Conservation (phyloP, 352 stramenopile genomes). For the Phytophthora cryptogea region DNA sequence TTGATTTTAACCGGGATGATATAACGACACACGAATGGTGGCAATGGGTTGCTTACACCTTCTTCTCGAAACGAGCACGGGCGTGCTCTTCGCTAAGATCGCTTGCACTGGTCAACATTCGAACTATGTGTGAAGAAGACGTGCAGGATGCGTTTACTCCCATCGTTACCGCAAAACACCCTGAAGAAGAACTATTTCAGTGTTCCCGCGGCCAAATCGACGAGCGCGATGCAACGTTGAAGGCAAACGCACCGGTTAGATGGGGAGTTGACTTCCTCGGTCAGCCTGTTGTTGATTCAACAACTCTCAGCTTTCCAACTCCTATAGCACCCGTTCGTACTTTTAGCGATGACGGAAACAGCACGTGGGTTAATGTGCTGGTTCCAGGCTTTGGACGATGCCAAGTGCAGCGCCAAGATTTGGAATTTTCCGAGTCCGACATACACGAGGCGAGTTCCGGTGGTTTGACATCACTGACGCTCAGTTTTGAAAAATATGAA, state of each 20-base stretch:
- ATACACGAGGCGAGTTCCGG: no score
- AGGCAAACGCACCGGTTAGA: neutral
- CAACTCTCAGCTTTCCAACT: neutral
- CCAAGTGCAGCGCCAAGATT: neutral
- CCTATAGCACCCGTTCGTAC: neutral
- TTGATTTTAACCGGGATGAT: neutral
- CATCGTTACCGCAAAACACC: neutral
- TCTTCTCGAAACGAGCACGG: conserved; percentile 12
- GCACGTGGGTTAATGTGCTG: neutral
- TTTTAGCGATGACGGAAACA: conserved; percentile 8
- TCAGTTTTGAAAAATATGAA: neutral
- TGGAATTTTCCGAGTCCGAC: neutral
- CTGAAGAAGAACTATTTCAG: conserved; percentile 3
- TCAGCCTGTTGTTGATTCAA: neutral
- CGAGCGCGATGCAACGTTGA: neutral
- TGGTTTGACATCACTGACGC: neutral
- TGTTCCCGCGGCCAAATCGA: neutral
- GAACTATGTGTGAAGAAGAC: conserved; percentile 1
- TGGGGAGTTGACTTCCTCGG: neutral
- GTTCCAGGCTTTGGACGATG: conserved; percentile 4
- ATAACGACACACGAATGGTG: neutral
- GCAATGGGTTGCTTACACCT: conserved; percentile 7
- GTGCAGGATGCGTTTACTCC: neutral
- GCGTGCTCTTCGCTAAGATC: conserved; percentile 2
- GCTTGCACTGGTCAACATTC: conserved; percentile 1